Percentiles rank a stretch among this genome's conserved stretches.
Evolutionary conservation across 192 early-diverging fungal genomes (phyloP).

Genomic region (Umbelopsis sp.): DNA sequence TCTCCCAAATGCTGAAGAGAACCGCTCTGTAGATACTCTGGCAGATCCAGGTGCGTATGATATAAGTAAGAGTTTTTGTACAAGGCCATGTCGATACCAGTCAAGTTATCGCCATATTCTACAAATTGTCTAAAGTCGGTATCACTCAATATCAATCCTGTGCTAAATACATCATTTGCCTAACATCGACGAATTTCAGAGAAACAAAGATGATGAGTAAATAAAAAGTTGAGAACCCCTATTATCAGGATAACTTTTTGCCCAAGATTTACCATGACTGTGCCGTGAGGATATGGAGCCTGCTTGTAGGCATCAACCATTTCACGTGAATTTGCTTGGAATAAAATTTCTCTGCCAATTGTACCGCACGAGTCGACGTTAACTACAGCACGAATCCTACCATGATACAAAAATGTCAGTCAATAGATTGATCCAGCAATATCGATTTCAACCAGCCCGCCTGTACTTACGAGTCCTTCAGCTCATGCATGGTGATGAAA

Average conservation of each 20-base stretch:
- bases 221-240: not conserved
- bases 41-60: slow-evolving; percentile 70
- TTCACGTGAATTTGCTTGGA: slow-evolving; percentile 70
- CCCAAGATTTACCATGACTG: slow-evolving; percentile 48
- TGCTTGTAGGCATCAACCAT: slow-evolving; percentile 69
- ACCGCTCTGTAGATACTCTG: slow-evolving; percentile 56
- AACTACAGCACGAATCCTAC: slow-evolving; percentile 60
- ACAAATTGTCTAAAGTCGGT: slow-evolving; percentile 81
- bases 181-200: not conserved
- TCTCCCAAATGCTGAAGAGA: slow-evolving; percentile 74
- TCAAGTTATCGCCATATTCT: slow-evolving; percentile 60
- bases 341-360: slow-evolving; percentile 65
- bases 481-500: slow-evolving; percentile 63
- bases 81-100: slow-evolving; percentile 70
- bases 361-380: slow-evolving; percentile 79
- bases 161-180: slow-evolving; percentile 61
- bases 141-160: slow-evolving; percentile 67
- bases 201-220: not conserved
- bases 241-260: not conserved
- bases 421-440: not conserved
- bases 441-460: not conserved
- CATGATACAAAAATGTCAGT: not conserved
- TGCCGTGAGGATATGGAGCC: slow-evolving; percentile 69
- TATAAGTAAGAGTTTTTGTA: slow-evolving; percentile 73
- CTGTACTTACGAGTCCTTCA: slow-evolving; percentile 42